phyloP scores from a whole-genome alignment of 306 rosid species.

The Phaseolus lunatus region DNA sequence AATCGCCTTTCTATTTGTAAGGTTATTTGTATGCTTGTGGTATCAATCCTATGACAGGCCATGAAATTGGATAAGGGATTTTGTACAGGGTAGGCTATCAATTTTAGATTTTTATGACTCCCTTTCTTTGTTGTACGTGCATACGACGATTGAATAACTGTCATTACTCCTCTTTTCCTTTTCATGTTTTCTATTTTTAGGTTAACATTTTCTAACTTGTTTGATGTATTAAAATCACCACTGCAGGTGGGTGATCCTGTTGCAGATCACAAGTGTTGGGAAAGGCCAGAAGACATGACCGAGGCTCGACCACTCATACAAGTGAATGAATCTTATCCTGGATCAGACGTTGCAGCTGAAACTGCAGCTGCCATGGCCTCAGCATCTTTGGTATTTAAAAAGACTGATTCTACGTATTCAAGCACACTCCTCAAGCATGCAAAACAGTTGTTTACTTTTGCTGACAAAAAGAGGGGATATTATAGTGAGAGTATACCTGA shows the following conservation, averaged over 20 bases:
- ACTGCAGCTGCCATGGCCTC: conserved; percentile 99
- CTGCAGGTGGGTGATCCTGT: conserved; percentile 89
- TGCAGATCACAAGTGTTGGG: conserved; percentile 86
- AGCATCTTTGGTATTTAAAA: conserved; percentile 93
- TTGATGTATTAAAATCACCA: conserved; percentile 34
- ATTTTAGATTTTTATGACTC: background rate
- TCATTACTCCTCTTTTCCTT: conserved; percentile 4
- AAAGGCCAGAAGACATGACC: conserved; percentile 81
- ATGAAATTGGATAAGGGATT: conserved; percentile 37
- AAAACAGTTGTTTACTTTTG: conserved; percentile 81
- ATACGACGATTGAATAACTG: conserved; percentile 21
- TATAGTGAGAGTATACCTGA: conserved; percentile 80
- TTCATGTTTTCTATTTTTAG: background rate
- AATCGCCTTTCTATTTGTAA: conserved; percentile 11
- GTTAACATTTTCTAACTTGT: conserved; percentile 34
- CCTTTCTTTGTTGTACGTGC: conserved; percentile 3
- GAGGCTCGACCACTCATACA: conserved; percentile 75
- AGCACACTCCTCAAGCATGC: conserved; percentile 83
- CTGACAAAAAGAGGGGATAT: conserved; percentile 60
- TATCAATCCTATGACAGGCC: conserved; percentile 9
- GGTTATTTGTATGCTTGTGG: conserved; percentile 13
- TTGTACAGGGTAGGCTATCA: background rate
- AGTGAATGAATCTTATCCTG: conserved; percentile 77
- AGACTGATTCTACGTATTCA: conserved; percentile 65
- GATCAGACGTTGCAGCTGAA: conserved; percentile 94